Conservation (phyloP, 768 basidiomycete genomes). For the Exidia glandulosa region DNA sequence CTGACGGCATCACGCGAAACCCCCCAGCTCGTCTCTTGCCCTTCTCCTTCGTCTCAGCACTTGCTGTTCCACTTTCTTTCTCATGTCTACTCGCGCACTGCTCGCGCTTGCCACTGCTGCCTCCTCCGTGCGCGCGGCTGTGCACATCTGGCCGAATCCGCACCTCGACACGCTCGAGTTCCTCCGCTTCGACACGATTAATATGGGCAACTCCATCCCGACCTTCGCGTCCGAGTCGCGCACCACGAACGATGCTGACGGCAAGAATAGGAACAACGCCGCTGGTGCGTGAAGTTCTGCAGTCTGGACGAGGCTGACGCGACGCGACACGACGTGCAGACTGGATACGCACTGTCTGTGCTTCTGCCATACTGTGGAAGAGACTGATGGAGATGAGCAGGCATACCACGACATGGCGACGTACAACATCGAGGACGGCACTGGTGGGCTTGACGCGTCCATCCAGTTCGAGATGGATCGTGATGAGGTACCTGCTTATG, state of each 20-base stretch:
- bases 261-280: neutral
- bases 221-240: too few relatives aligned
- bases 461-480: slow-evolving; percentile 22
- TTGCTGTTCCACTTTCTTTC: too few relatives aligned
- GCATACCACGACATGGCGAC: slow-evolving; percentile 44
- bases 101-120: too few relatives aligned
- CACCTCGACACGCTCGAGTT: neutral
- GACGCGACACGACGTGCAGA: neutral
- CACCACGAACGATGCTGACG: neutral
- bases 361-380: neutral
- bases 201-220: too few relatives aligned
- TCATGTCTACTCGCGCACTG: too few relatives aligned
- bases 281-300: neutral
- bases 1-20: too few relatives aligned
- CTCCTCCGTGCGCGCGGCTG: too few relatives aligned
- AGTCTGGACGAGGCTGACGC: neutral
- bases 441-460: slow-evolving; percentile 39
- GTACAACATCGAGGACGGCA: slow-evolving; percentile 31
- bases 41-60: too few relatives aligned
- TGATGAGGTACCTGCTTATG: neutral
- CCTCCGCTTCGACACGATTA: neutral
- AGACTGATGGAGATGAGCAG: slow-evolving; percentile 11
- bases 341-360: neutral
- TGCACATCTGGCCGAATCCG: neutral
- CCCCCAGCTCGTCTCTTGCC: too few relatives aligned